Base-by-base conservation (phyloP, 306 rosid genomes). In the Vigna nakashimae region DNA sequence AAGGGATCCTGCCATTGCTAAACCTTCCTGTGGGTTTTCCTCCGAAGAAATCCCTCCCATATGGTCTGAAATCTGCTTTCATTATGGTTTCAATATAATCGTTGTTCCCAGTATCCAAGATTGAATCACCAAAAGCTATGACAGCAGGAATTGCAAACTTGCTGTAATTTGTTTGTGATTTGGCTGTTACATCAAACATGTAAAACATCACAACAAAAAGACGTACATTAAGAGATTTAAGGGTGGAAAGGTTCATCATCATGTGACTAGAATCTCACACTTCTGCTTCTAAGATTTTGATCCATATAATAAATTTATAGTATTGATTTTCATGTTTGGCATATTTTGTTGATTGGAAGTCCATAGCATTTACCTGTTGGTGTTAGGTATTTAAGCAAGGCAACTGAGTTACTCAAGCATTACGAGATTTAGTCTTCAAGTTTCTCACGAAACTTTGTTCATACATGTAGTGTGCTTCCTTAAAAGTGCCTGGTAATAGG, bases 101-200 rank as follows among this genome's bases (percentile, higher is more conserved):
- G 57, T 83, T 83, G 69, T 74, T 79, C 11, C 83, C 86, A 1
- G 86, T 83, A 15, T 83, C 83, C 56, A 83, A 16, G 43, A 83
- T 46, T 69, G 83, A 83, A 52, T 83, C 86, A 45, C 86, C 83
- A 79, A 79, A 83, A 11, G 20, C 48, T 22, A 74, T 40, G 43
- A 83, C 50, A 42, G 86, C 79, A 66, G 82, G 82, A 38, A 82
- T 32, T 71, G 38, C 14, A 4, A n/a, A 7, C 34, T 59, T 59
- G 9, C 16, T 67, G 62, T 7, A 28, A 2, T 48, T 22, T 8
- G 65, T 18, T 24, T 22, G n/a, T 51, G 73, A 60, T 59, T 20
- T 52, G 30, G 83, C 56, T 60, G 74, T 52, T 4, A 74, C 81
- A 68, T 13, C 70, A 60, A 68, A 60, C 30, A 56, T 64, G 75